Base-by-base conservation (phyloP, 1,284 basidiomycete genomes). In the Cutaneotrichosporon daszewskae region DNA sequence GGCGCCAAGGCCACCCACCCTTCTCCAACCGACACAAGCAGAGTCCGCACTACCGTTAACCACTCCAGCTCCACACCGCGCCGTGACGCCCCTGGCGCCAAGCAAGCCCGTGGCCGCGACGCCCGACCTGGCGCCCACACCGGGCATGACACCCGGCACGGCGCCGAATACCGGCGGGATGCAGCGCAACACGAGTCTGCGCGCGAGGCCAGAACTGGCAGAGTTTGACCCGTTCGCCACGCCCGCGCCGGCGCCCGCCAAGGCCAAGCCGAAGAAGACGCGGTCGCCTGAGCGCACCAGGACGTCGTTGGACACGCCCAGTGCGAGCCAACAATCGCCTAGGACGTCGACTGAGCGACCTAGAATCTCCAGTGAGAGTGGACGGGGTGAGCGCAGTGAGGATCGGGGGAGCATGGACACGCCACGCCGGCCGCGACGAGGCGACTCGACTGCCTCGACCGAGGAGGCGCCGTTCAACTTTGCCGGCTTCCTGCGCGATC, bases 401-500 rank as follows among this genome's bases (percentile, higher is more conserved):
- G 35, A 33, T 11, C 33, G 36, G 28, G 8, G 31, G 29, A 17
- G n/a, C n/a, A 16, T 8, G 13, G 14, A 9, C 14, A 16, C 7
- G 14, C 16, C n/a, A n/a, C n/a, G n/a, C n/a, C n/a, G n/a, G n/a
- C n/a, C n/a, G n/a, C n/a, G n/a, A n/a, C n/a, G n/a, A n/a, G n/a
- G n/a, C n/a, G n/a, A n/a, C n/a, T n/a, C n/a, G n/a, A n/a, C n/a
- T n/a, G n/a, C n/a, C n/a, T n/a, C 29, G 31, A 29, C 37, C 14
- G 25, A 29, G 32, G 59, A 67, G 41, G 57, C 65, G 4, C 43
- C 51, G 14, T 72, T 72, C 55, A 71, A 72, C 51, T 72, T 72
- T 47, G 60, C 67, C 8, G 68, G 65, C 43, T 95, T 96, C 66
- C 72, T 95, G 52, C 87, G 90, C 62, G 89, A 96, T 69, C 86